These are phyloP conservation scores for Backusella luteola DNA, from an alignment of 192 early-diverging fungal species.

Conservation along the genomic window DNA sequence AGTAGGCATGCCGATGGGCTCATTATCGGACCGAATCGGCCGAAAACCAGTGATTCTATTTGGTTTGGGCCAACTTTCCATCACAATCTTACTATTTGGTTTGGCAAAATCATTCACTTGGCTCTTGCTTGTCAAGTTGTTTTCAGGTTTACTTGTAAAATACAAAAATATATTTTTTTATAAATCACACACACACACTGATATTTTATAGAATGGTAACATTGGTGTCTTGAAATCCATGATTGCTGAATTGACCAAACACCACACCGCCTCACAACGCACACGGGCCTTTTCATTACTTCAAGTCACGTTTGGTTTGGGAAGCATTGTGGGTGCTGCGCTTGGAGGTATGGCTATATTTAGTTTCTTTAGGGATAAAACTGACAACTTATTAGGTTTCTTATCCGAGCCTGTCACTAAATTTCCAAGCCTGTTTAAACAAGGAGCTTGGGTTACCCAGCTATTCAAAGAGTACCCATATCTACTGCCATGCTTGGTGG, in stretches of 20 bases:
- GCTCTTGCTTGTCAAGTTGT: slow-evolving; percentile 50
- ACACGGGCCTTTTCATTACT: slow-evolving; percentile 61
- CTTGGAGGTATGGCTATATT: slow-evolving; percentile 48
- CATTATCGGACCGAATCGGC: slow-evolving; percentile 72
- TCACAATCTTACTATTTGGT: slow-evolving; percentile 65
- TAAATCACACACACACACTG: not conserved
- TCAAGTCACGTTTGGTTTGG: slow-evolving; percentile 62
- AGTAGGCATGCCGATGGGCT: slow-evolving; percentile 52
- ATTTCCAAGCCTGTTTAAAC: slow-evolving; percentile 50
- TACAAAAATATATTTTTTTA: not conserved
- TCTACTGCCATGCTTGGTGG: slow-evolving; percentile 68
- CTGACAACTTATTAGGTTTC: slow-evolving; percentile 34
- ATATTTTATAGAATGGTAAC: slow-evolving; percentile 51
- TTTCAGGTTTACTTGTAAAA: slow-evolving; percentile 55
- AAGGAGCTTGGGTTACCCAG: slow-evolving; percentile 20
- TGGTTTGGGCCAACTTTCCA: slow-evolving; percentile 68
- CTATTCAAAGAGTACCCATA: slow-evolving; percentile 64
- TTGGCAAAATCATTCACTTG: slow-evolving; percentile 45
- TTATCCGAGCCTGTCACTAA: slow-evolving; percentile 60
- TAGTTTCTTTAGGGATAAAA: not conserved
- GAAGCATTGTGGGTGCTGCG: slow-evolving; percentile 54
- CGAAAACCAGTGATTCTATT: slow-evolving; percentile 63
- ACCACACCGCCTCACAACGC: slow-evolving; percentile 52
- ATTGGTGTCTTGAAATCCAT: slow-evolving; percentile 67
- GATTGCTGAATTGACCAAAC: slow-evolving; percentile 73